Percentiles rank a stretch among this genome's conserved stretches.
These are phyloP conservation scores for Chaetoceros tenuissimus DNA, from an alignment of 108 stramenopile genomes.

Conservation along the genomic window DNA sequence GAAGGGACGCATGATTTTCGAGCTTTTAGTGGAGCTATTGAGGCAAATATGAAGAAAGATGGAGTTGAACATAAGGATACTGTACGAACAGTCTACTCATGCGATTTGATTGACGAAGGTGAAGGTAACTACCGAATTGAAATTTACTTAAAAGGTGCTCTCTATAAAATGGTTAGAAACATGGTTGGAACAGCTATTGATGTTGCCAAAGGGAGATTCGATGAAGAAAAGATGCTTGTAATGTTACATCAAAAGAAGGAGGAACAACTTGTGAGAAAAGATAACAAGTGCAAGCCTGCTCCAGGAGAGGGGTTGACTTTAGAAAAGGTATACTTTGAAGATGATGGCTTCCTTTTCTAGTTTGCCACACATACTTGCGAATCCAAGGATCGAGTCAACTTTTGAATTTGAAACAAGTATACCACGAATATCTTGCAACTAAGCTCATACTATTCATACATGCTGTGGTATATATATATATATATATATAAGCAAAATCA, in stretches of 20 bases:
- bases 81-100: constrained; percentile 53
- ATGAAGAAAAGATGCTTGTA: constrained; percentile 30
- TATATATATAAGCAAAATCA: too few relatives aligned
- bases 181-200: constrained; percentile 78
- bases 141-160: constrained; percentile 58
- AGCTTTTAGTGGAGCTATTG: constrained; percentile 72
- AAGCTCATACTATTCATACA: too few relatives aligned
- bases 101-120: constrained; percentile 48
- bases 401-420: too few relatives aligned
- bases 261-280: constrained; percentile 22
- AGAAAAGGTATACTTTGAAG: constrained; percentile 65
- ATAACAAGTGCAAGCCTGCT: constrained; percentile 73
- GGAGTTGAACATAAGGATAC: constrained; percentile 24
- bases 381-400: too few relatives aligned
- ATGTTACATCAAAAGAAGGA: constrained; percentile 25
- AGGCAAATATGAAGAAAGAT: constrained; percentile 34
- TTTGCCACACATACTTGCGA: too few relatives aligned
- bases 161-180: constrained; percentile 85
- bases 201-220: constrained; percentile 37
- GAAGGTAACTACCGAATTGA: constrained; percentile 55
- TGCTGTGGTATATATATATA: too few relatives aligned
- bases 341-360: too few relatives aligned
- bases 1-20: constrained; percentile 73
- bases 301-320: constrained; percentile 76
- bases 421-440: too few relatives aligned